Percentiles rank a stretch among this genome's conserved stretches.
These are phyloP conservation scores for Fusarium tanahbumbuense DNA, from an alignment of 2,329 filamentous ascomycete genomes.

Conservation along the genomic window DNA sequence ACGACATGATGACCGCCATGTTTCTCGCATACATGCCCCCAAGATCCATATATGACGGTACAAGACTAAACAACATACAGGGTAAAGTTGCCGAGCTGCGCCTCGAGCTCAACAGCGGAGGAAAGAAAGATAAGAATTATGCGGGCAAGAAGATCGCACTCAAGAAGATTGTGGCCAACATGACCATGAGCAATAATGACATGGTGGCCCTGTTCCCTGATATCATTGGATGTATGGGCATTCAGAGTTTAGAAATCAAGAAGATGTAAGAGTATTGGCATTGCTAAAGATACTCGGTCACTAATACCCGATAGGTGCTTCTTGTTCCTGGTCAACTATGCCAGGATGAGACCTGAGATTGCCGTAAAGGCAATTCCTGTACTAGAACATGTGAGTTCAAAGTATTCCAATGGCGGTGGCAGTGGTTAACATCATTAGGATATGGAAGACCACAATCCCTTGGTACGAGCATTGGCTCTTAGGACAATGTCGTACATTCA, in stretches of 20 bases:
- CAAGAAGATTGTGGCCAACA: constrained; percentile 99
- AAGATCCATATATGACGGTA: constrained; percentile 55
- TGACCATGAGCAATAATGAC: constrained; percentile 99
- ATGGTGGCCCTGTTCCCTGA: constrained; percentile 98
- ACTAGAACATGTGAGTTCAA: constrained; percentile 74
- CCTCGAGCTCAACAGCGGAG: constrained; percentile 90
- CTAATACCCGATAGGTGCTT: constrained; percentile 78
- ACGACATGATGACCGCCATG: constrained; percentile 53
- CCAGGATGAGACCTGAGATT: constrained; percentile 91
- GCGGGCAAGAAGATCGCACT: constrained; percentile 95
- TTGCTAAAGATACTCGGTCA: not conserved
- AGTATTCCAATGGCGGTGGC: not conserved
- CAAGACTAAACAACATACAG: constrained; percentile 74
- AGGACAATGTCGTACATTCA: constrained; percentile 98
- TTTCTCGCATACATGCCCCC: constrained; percentile 66
- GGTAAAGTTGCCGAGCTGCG: constrained; percentile 98
- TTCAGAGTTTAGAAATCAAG: constrained; percentile 96
- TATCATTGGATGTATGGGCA: constrained; percentile 94
- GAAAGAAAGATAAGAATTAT: constrained; percentile 98
- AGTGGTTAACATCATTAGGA: constrained; percentile 66
- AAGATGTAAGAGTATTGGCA: constrained; percentile 78
- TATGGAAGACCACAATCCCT: constrained; percentile 91
- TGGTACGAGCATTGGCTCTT: constrained; percentile 90
- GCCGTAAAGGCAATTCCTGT: constrained; percentile 93
- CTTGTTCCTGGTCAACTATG: constrained; percentile 96